Percentiles rank a stretch among this genome's conserved stretches.
Conservation (phyloP, 1,284 basidiomycete genomes). For the Cutaneotrichosporon cutaneum region DNA sequence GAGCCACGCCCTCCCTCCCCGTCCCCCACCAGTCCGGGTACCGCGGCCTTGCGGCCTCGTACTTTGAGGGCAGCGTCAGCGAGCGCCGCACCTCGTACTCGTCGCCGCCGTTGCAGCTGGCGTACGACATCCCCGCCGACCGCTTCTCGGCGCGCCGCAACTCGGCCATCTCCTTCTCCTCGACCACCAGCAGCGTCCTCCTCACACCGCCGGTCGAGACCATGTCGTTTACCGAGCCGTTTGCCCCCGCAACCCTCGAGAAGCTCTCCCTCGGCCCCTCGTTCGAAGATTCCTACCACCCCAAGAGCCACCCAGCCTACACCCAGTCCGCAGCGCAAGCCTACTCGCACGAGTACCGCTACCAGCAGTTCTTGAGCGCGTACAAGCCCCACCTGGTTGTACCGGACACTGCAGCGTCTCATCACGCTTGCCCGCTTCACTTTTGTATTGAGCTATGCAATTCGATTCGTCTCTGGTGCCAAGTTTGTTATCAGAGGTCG, state of each 20-base stretch:
- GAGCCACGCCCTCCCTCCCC: not conserved
- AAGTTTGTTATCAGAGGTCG: not conserved
- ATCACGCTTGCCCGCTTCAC: conserved; percentile 2
- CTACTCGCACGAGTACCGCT: not conserved
- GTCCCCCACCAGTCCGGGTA: not conserved
- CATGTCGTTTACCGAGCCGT: not conserved
- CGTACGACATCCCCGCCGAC: not conserved
- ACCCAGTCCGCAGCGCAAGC: not conserved
- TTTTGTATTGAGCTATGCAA: not conserved
- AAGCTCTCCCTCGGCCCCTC: not conserved
- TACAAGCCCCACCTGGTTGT: not conserved
- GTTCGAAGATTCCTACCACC: conserved; percentile 1
- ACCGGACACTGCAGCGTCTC: conserved; percentile 1
- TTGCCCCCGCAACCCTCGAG: not conserved
- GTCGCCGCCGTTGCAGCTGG: not conserved
- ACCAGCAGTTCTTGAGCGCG: not conserved
- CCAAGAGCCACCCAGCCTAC: not conserved
- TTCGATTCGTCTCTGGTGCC: not conserved
- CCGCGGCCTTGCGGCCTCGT: not conserved
- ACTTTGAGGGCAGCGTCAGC: not conserved
- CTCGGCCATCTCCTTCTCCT: not conserved
- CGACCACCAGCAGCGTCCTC: not conserved
- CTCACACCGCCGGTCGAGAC: conserved; percentile 6
- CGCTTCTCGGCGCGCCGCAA: not conserved
- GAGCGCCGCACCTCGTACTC: not conserved